Evolutionary conservation across 2,329 filamentous ascomycete species (phyloP), one percentile per base, ranked within the genome.

Genomic region (Monosporascus sp.): DNA sequence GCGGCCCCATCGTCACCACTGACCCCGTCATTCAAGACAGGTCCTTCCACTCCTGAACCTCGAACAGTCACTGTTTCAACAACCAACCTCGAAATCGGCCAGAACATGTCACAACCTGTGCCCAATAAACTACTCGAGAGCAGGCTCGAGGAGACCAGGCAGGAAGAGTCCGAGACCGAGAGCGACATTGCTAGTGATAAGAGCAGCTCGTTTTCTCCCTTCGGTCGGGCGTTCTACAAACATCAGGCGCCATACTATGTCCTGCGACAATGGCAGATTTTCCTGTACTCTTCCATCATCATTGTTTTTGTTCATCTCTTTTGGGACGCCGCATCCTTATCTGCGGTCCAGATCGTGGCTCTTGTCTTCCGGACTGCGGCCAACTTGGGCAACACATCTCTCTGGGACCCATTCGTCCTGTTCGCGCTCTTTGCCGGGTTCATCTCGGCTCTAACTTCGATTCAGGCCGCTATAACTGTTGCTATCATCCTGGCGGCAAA

Each of bases 201-300:
- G 24, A 16, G 26, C 8, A 24, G 26, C 9, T 26, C 43, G 14
- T 31, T 24, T 3, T 46, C 43, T 22, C 79, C 80, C 0, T 83
- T 84, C 57, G 79, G 79, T 31, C 73, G 78, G 9, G 79, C 80
- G 2, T 82, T 82, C 63, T 82, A 82, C 65, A 68, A 75, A 46
- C 70, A 72, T 19, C 65, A 75, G 48, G 77, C 79, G 2, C 69
- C 75, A 1, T 82, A 81, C 67, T 68, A 70, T 43, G 79, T 82
- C 24, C 66, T 78, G 43, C 71, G 74, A 2, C 74, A 73, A 11
- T 70, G 70, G 51, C 64, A 70, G 14, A 80, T 81, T 57, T 75
- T 78, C 61, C 64, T 71, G 53, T 82, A 82, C 65, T 79, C 77
- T 1, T 66, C 71, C 9, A 65, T 75, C 56, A 71, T 74, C 48